Conservation (phyloP, 495 filamentous ascomycete species). For the Annulohypoxylon nitens region DNA sequence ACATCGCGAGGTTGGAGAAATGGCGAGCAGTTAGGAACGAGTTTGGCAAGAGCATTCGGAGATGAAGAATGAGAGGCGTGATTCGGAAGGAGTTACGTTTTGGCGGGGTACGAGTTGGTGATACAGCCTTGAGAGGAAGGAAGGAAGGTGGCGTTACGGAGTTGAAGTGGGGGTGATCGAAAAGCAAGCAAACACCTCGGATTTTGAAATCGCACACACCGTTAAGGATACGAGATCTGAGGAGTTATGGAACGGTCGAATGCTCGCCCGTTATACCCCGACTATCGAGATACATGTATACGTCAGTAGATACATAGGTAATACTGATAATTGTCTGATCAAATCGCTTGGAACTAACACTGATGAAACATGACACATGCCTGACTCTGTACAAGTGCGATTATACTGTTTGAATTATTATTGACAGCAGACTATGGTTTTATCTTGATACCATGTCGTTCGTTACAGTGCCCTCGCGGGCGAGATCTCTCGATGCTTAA, state of each 20-base stretch:
- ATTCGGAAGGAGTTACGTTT: neutral
- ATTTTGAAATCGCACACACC: neutral
- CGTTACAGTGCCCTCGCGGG: slow-evolving; percentile 32
- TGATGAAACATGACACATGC: neutral
- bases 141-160: neutral
- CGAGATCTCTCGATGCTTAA: slow-evolving; percentile 26
- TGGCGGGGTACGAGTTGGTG: neutral
- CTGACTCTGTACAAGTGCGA: neutral
- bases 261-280: neutral
- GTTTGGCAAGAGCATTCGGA: neutral
- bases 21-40: neutral
- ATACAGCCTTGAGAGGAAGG: neutral
- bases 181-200: neutral
- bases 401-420: slow-evolving; percentile 28
- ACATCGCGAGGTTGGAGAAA: neutral
- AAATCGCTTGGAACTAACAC: neutral
- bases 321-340: neutral
- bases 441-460: slow-evolving; percentile 30
- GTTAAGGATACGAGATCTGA: neutral
- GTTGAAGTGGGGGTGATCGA: neutral
- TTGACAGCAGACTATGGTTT: slow-evolving; percentile 30
- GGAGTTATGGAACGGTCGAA: neutral
- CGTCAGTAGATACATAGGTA: too few relatives aligned
- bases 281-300: neutral
- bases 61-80: neutral